A percentile compares a stretch with the other conserved stretches of the same genome.
Evolutionary conservation across 2,329 filamentous ascomycete species (phyloP).

Genomic region (Colletotrichum paranaense): DNA sequence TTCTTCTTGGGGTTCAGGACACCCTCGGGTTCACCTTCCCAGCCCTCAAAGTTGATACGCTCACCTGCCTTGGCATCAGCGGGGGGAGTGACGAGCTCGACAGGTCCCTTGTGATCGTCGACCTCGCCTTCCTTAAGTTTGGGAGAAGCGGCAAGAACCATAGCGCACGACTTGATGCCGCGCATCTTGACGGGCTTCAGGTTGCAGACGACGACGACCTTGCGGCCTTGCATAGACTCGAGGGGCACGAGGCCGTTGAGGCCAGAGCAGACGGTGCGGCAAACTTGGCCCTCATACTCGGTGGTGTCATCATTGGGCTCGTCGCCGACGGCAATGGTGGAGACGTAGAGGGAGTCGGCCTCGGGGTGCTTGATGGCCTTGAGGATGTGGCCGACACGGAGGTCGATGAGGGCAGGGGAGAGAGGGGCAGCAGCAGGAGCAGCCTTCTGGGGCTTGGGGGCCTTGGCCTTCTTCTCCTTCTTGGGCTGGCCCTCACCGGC

Average conservation of each 20-base stretch:
- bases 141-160: slow-evolving; percentile 97
- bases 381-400: slow-evolving; percentile 96
- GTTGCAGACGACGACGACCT: slow-evolving; percentile 96
- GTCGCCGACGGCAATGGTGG: slow-evolving; percentile 95
- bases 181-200: slow-evolving; percentile 99
- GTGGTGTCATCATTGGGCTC: slow-evolving; percentile 87
- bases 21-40: slow-evolving; percentile 91
- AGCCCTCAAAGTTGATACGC: slow-evolving; percentile 92
- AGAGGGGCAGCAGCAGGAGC: slow-evolving; percentile 79
- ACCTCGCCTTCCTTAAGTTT: slow-evolving; percentile 82
- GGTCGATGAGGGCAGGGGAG: slow-evolving; percentile 88
- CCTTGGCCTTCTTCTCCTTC: slow-evolving; percentile 94
- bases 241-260: slow-evolving; percentile 93
- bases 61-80: slow-evolving; percentile 84
- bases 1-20: slow-evolving; percentile 99
- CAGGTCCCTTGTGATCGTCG: slow-evolving; percentile 86
- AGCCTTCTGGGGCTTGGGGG: slow-evolving; percentile 78
- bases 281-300: slow-evolving; percentile 90
- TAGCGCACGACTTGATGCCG: slow-evolving; percentile 80
- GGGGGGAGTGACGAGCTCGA: slow-evolving; percentile 91
- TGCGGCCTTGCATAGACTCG: slow-evolving; percentile 96
- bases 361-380: slow-evolving; percentile 97
- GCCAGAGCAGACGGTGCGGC: slow-evolving; percentile 96
- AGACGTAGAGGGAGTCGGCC: slow-evolving; percentile 94
- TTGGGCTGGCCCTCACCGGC: slow-evolving; percentile 60